Conservation (phyloP, 148 eudicot genomes). For the Dysphania ambrosioides region DNA sequence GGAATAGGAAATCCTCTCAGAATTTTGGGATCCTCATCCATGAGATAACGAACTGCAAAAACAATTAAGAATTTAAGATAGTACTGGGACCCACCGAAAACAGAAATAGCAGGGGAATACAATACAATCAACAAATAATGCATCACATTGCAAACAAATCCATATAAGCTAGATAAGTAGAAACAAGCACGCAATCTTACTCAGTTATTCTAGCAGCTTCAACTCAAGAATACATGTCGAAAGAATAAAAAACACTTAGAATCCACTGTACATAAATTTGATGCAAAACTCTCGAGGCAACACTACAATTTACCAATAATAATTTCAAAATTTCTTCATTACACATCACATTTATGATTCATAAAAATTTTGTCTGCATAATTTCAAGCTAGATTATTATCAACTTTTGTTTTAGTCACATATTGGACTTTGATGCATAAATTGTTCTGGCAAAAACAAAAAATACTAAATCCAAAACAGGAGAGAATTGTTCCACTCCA, state of each 20-base stretch:
- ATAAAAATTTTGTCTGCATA: not conserved
- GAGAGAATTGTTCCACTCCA: not conserved
- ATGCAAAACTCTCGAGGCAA: no score
- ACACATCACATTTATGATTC: not conserved
- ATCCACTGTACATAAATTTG: not conserved
- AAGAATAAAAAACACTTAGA: not conserved
- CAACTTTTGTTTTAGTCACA: not conserved
- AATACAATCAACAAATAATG: not conserved
- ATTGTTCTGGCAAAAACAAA: not conserved
- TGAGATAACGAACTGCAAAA: conserved; percentile 77
- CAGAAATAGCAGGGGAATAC: not conserved
- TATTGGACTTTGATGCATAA: not conserved
- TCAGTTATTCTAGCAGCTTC: not conserved
- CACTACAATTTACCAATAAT: not conserved
- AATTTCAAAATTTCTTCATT: not conserved
- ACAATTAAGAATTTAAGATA: not conserved
- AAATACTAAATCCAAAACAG: no score
- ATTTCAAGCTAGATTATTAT: not conserved
- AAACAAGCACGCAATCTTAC: not conserved
- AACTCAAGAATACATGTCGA: not conserved
- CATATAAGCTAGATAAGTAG: not conserved
- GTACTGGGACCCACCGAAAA: not conserved
- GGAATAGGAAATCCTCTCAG: conserved; percentile 88
- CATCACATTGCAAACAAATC: not conserved
- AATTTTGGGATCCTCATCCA: conserved; percentile 97